Evolutionary conservation across 164 flowering plant species (phyloP).

Genomic region (Tinospora cordifolia): DNA sequence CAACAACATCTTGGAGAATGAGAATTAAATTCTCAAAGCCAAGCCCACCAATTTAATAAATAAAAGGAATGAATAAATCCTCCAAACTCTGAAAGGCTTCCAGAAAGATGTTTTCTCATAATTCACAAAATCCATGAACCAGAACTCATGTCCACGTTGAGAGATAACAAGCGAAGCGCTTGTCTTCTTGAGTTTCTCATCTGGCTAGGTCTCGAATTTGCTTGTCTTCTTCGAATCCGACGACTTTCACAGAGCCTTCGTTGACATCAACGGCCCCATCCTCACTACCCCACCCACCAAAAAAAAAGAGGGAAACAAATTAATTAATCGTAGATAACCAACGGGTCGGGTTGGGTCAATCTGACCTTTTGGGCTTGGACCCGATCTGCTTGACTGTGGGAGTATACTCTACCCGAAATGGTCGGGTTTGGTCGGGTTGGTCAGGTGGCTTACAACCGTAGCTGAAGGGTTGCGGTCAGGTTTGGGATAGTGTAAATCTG

Average conservation of each 20-base stretch:
- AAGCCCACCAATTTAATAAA: not conserved
- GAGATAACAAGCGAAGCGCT: conserved; percentile 66
- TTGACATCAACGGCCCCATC: conserved; percentile 43
- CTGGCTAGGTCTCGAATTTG: conserved; percentile 35
- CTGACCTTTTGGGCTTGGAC: no score
- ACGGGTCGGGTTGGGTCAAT: no score
- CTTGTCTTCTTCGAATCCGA: conserved; percentile 58
- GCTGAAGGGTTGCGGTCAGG: no score
- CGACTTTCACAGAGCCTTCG: conserved; percentile 46
- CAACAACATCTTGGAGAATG: not conserved
- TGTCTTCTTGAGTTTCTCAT: conserved; percentile 47
- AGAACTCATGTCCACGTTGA: conserved; percentile 63
- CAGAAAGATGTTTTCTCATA: conserved; percentile 46
- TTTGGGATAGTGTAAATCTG: no score
- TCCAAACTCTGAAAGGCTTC: conserved; percentile 1
- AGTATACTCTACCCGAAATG: no score
- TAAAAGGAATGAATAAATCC: not conserved
- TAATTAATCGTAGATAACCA: no score
- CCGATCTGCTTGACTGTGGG: no score
- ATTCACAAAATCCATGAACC: conserved; percentile 74
- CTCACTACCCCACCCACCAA: no score
- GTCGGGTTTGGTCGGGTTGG: no score
- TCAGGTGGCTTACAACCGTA: no score
- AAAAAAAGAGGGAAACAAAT: not conserved
- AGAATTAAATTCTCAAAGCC: not conserved